Base-by-base conservation (phyloP, 2,329 filamentous ascomycete genomes). In the Nemania sp. region DNA sequence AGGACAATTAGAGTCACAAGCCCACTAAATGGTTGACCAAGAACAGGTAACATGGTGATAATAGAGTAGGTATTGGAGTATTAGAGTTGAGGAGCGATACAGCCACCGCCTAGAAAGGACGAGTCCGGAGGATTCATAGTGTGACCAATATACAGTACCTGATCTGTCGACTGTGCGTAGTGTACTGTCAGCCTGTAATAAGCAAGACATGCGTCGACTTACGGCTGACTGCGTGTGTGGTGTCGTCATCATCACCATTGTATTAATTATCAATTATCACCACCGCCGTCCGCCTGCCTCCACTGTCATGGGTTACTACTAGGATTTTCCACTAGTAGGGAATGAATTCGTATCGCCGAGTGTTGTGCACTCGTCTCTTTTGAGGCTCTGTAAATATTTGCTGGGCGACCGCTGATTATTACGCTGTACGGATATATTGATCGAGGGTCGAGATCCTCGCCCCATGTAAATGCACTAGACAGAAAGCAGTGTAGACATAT, bases 401-500 rank as follows among this genome's bases (percentile, higher is more conserved):
- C 41, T 38, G 22, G 47, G 13, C 49, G 55, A 24, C 27, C 32
- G 68, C 32, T 38, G 68, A 70, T 70, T 70, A 62, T 68, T 70
- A 70, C 68, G 61, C 60, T 45, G 53, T 70, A 59, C 7, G 64
- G 68, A 49, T 15, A 26, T 55, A 56, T 11, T 35, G 61, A 51
- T 63, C 52, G 62, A 66, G 43, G 38, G 20, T 38, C 56, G 52
- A 54, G 64, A 67, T 68, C 45, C 15, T 49, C 5, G 3, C 52
- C n/a, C 52, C 53, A 52, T 51, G 35, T 43, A 35, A 35, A 27
- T 41, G 45, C 20, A 41, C 47, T 51, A 26, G 7, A 22, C 1
- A 51, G 10, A 13, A 26, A 11, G 3, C 1, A 43, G 55, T 5
- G 2, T 32, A 27, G 22, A 22, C n/a, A 52, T 26, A 41, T 47